phyloP scores from a whole-genome alignment of 345 rosid genomes.

The Salix dunnii region DNA sequence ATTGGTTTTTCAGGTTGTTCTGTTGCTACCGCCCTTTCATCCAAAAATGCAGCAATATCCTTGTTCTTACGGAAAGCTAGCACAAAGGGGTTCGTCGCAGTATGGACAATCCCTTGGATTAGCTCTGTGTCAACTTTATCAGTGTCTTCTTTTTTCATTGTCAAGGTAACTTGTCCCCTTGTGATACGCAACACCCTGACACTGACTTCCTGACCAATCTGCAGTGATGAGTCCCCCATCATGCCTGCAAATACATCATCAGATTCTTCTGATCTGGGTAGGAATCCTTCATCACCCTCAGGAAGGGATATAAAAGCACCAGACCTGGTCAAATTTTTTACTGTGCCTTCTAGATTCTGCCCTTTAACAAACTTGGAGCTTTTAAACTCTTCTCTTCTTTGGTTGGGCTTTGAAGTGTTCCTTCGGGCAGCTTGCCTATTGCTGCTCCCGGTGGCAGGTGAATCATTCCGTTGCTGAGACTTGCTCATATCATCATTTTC shows the following conservation, averaged over 20 bases:
- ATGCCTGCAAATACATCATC: constrained; percentile 59
- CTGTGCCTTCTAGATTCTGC: constrained; percentile 76
- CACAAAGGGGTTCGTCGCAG: constrained; percentile 71
- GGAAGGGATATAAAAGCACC: constrained; percentile 86
- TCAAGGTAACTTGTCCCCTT: constrained; percentile 80
- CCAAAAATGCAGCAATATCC: constrained; percentile 73
- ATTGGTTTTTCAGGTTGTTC: constrained; percentile 14
- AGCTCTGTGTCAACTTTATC: constrained; percentile 35
- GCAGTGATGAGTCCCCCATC: constrained; percentile 64
- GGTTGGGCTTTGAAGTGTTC: constrained; percentile 44
- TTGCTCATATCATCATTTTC: constrained; percentile 53
- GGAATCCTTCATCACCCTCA: constrained; percentile 88
- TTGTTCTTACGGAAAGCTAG: constrained; percentile 70
- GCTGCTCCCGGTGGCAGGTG: constrained; percentile 26
- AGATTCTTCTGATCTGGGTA: constrained; percentile 71
- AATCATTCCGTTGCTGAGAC: constrained; percentile 40
- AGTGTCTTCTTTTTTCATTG: constrained; percentile 72
- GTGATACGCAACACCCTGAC: constrained; percentile 61
- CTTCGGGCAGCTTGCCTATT: constrained; percentile 55
- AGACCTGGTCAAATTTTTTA: constrained; percentile 66
- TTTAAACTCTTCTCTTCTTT: constrained; percentile 44
- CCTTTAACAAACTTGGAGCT: constrained; percentile 65
- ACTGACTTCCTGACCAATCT: constrained; percentile 69
- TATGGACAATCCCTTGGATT: constrained; percentile 55
- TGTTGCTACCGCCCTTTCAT: constrained; percentile 53